Base-by-base conservation (phyloP, 768 basidiomycete species). In the Naganishia antarctica region DNA sequence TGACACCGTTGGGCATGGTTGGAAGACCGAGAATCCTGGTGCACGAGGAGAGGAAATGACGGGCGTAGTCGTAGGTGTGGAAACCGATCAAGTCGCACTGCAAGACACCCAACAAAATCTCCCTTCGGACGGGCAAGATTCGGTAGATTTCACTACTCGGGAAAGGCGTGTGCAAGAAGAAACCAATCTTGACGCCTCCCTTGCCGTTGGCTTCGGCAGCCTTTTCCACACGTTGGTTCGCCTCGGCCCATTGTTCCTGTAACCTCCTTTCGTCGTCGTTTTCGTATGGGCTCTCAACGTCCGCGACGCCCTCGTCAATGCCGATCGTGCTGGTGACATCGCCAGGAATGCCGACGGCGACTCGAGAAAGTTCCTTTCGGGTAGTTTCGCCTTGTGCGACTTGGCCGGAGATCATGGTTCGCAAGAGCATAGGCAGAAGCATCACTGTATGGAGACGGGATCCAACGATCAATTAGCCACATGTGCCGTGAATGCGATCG, bases 21-120 rank as follows among this genome's bases (percentile, higher is more conserved):
- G 91, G 87, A 32, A 98, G 83, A 34, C 88, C 88, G 41, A 99
- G 85, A 69, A 99, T 94, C 47, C 96, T 88, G 1, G 96, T 97
- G 78, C 93, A 97, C 45, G 91, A 94, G 8, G 94, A 98, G 51
- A 99, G 83, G 85, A 99, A 99, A 78, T 99, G 96, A 44, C 96
- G 92, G 1, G 96, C 96, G 74, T 99, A 99, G 79, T 99, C 96
- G 79, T 94, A 99, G 9, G 96, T 99, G 81, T 99, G 96, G 85
- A 98, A 99, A 15, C 96, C 96, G 72, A 99, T 91, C 67, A 99
- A 83, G 75, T 99, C 94, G 72, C 90, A 97, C 77, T 93, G 91
- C 15, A 98, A 83, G 46, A 97, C 84, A 31, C 96, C 96, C 37
- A 97, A 86, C n/a, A 99, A 81, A 67, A 99, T 98, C 79, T 99